Evolutionary conservation across 768 basidiomycete species (phyloP).

Genomic region (Rhizopogon roseolus): DNA sequence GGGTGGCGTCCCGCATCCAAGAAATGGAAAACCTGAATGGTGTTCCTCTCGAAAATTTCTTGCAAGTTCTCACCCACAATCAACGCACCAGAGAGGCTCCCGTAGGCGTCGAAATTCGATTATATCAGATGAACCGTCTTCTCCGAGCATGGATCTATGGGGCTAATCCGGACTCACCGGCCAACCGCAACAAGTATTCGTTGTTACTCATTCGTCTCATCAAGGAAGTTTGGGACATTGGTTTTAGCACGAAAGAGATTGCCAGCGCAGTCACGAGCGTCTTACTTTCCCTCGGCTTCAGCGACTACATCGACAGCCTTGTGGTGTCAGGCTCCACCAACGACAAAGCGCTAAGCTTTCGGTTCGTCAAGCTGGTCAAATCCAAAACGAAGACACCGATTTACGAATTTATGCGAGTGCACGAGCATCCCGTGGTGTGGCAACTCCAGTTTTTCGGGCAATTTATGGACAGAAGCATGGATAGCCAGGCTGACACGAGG

Average conservation of each 20-base stretch:
- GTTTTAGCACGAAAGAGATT: constrained; percentile 24
- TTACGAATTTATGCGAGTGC: constrained; percentile 50
- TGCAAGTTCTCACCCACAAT: constrained; percentile 42
- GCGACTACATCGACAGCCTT: constrained; percentile 28
- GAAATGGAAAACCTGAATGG: constrained; percentile 28
- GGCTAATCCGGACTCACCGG: constrained; percentile 27
- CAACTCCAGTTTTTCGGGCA: constrained; percentile 68
- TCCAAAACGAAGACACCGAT: constrained; percentile 35
- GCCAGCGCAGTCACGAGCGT: constrained; percentile 34
- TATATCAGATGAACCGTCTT: constrained; percentile 51
- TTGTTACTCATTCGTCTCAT: constrained; percentile 44
- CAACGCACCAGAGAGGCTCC: constrained; percentile 36
- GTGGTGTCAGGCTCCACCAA: constrained; percentile 8
- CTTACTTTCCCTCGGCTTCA: constrained; percentile 45
- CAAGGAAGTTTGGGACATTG: constrained; percentile 37
- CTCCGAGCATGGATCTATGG: constrained; percentile 50
- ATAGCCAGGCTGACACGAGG: constrained; percentile 49
- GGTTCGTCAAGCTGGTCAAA: constrained; percentile 51
- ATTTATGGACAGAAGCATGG: constrained; percentile 71
- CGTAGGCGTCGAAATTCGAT: constrained; percentile 44
- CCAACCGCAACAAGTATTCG: constrained; percentile 40
- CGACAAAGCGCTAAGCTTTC: constrained; percentile 38
- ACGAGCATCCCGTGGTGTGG: constrained; percentile 56
- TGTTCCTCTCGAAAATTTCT: constrained; percentile 22
- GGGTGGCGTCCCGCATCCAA: constrained; percentile 51